Conservation (phyloP, 2,329 filamentous ascomycete genomes). For the Lachnellula subtilissima region DNA sequence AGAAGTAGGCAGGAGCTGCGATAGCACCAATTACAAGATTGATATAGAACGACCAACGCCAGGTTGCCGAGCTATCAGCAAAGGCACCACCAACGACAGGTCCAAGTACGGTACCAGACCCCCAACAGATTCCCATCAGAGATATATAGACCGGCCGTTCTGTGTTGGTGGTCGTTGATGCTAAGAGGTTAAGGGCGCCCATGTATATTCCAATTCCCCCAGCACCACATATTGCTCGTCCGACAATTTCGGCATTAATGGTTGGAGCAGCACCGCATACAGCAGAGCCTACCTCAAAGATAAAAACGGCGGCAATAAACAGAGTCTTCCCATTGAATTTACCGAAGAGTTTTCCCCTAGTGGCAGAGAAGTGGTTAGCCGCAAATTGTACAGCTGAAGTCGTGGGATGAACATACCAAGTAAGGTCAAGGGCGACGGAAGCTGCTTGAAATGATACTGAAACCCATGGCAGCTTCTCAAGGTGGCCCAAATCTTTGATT, state of each 20-base stretch:
- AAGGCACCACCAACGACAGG: constrained; percentile 30
- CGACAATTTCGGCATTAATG: constrained; percentile 41
- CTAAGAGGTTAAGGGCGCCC: constrained; percentile 26
- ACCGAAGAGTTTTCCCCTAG: constrained; percentile 9
- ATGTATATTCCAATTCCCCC: constrained; percentile 40
- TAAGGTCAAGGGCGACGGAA: constrained; percentile 28
- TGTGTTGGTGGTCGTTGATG: constrained; percentile 6
- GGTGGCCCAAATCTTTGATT: constrained; percentile 18
- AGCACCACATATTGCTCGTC: constrained; percentile 38
- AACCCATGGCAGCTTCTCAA: constrained; percentile 26
- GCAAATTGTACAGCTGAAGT: not conserved
- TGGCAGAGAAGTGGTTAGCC: no score
- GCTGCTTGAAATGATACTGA: constrained; percentile 26
- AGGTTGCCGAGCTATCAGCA: constrained; percentile 18
- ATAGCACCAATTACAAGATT: constrained; percentile 31
- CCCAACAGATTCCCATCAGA: constrained; percentile 14
- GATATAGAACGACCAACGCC: constrained; percentile 34
- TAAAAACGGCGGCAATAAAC: constrained; percentile 15
- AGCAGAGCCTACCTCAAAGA: constrained; percentile 25
- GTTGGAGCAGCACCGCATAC: constrained; percentile 28
- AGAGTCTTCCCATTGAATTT: constrained; percentile 24
- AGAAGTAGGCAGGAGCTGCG: constrained; percentile 40
- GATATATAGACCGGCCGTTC: constrained; percentile 14
- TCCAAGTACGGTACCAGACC: constrained; percentile 18
- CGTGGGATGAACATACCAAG: constrained; percentile 14